Base-by-base conservation (phyloP, 345 rosid genomes). In the Eucalyptus curtisii region DNA sequence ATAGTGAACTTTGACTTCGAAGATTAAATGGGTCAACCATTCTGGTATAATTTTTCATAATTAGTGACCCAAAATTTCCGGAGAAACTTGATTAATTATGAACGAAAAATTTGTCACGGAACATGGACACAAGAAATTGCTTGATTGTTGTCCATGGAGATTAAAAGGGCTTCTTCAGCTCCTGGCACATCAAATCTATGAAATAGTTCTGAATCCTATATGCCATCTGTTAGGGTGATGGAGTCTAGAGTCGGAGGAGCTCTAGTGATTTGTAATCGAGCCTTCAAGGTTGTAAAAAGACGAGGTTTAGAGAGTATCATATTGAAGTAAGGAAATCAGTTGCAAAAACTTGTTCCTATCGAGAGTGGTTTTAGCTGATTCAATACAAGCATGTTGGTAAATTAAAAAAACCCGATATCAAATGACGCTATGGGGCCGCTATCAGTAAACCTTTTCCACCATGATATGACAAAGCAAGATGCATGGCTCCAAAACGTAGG, bases 381-480 rank as follows among this genome's bases (percentile, higher is more conserved):
- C 19, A 40, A 59, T 44, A 12, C 40, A 44, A 59, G 40, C 42
- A 61, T 44, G 42, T 45, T 27, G 81, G 33, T 44, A 87, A 87
- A 2, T 30, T 33, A 7, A 31, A 2, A 27, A 57, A 31, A 44
- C n/a, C 40, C 5, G 6, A 24, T 37, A 64, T 87, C 76, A 13
- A 61, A 10, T 13, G 8, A 16, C 5, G 3, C 8, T 0, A 5
- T 87, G 9, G 24, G 14, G 49, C 12, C 0, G 7, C 40, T 24
- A 42, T 24, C 10, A 2, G 5, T 3, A 64, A 20, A 47, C 80
- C 13, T 87, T 59, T 87, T 3, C 80, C 30, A 16, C 80, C 49
- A 7, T 61, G 49, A 42, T 31, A 15, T 1, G 81, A 33, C 8
- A 44, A 25, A 37, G 81, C 53, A 4, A 87, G 31, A 27, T 48